Evolutionary conservation across 306 rosid genomes (phyloP), one percentile per base, ranked within the genome.

Genomic region (Lathyrus sativus): DNA sequence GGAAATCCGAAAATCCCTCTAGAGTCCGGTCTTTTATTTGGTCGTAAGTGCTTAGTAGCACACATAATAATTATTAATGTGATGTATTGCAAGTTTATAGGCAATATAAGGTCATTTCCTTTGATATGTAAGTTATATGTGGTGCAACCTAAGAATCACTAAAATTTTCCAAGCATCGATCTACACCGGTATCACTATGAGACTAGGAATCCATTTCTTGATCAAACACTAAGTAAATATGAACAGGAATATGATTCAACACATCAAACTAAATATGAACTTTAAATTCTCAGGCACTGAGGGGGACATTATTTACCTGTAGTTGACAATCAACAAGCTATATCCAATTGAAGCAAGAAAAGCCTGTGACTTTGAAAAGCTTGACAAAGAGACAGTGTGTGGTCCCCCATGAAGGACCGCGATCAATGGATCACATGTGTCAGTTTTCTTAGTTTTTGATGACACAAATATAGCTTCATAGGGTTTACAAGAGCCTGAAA

Each of bases 401-500:
- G 99, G 97, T 19, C 99, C 97, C 9, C 99, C 99, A 24, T 93
- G 99, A 81, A 93, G 97, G 67, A 74, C 24, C 26, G 85, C 96
- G 68, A 90, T 82, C 72, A 93, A 44, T 18, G 99, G 96, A 81
- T 84, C 81, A 60, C 80, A 62, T 13, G 78, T 35, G 44, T 86
- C 88, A 70, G 64, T 83, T 81, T 79, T 80, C 79, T 74, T 74
- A 13, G 80, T 38, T 53, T 78, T 81, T 51, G 99, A 82, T 71
- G 97, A 83, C 71, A 93, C 85, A 81, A 85, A 93, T 67, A 84
- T 83, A 31, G 97, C 91, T 82, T 93, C 99, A 75, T 77, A 76
- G 56, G 97, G 99, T 71, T 81, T 80, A 63, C 60, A 70, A 49
- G 99, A 88, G 54, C 99, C 97, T 93, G 91, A 79, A 82, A 75